These are phyloP conservation scores for Neofusicoccum parvum DNA, from an alignment of 2,329 filamentous ascomycete genomes.

Conservation along the genomic window DNA sequence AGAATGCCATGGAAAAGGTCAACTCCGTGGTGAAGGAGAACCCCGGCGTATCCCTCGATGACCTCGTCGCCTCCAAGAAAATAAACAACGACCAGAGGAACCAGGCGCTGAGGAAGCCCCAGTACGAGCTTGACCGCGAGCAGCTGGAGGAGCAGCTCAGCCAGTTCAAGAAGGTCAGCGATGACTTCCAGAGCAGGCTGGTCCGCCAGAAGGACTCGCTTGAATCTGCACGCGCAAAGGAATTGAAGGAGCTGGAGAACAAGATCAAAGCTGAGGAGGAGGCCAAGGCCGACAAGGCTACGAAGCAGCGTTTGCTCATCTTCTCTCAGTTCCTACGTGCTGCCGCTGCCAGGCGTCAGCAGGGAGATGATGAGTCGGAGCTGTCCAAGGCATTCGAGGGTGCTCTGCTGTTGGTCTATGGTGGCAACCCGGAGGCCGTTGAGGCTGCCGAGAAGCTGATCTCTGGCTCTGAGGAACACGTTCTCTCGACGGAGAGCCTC, in stretches of 20 bases:
- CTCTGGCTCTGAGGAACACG: slow-evolving; percentile 68
- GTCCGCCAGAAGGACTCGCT: slow-evolving; percentile 60
- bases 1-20: slow-evolving; percentile 73
- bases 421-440: slow-evolving; percentile 74
- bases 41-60: slow-evolving; percentile 69
- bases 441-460: slow-evolving; percentile 76
- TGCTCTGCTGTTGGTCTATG: slow-evolving; percentile 75
- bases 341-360: slow-evolving; percentile 72
- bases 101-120: slow-evolving; percentile 75
- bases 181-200: slow-evolving; percentile 67
- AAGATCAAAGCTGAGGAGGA: slow-evolving; percentile 58
- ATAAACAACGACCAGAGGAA: slow-evolving; percentile 82
- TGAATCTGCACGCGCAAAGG: slow-evolving; percentile 57
- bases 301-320: slow-evolving; percentile 66
- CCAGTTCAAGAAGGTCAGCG: slow-evolving; percentile 74
- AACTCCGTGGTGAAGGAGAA: slow-evolving; percentile 70
- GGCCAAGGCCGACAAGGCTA: slow-evolving; percentile 49
- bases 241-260: slow-evolving; percentile 58
- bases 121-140: slow-evolving; percentile 66
- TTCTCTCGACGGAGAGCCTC: slow-evolving; percentile 66
- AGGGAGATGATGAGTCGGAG: slow-evolving; percentile 70
- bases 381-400: slow-evolving; percentile 83
- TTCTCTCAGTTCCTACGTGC: slow-evolving; percentile 80
- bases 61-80: slow-evolving; percentile 69
- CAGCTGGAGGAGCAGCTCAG: slow-evolving; percentile 74